A percentile compares a stretch with the other conserved stretches of the same genome.
Conservation (phyloP, 495 filamentous ascomycete genomes). For the Neurospora intermedia region DNA sequence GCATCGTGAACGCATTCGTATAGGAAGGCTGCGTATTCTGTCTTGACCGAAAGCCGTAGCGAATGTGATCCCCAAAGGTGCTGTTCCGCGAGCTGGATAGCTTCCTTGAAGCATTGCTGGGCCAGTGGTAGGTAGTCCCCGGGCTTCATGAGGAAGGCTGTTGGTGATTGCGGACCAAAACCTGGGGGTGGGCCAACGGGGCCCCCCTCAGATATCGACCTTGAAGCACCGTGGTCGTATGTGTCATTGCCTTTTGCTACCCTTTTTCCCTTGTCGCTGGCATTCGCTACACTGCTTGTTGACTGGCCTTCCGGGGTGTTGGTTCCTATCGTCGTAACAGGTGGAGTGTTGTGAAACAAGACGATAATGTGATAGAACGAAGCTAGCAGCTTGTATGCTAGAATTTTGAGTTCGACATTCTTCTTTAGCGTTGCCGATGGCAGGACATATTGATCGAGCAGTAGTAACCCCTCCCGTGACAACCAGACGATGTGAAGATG, state of each 20-base stretch:
- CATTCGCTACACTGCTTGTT: constrained; percentile 10
- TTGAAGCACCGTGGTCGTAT: constrained; percentile 1
- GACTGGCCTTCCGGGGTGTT: constrained; percentile 18
- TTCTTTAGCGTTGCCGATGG: constrained; percentile 51
- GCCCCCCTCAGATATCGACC: constrained; percentile 26
- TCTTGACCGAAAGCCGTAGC: constrained; percentile 77
- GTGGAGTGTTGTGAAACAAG: constrained; percentile 72
- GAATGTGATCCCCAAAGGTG: constrained; percentile 82
- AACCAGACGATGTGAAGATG: constrained; percentile 96
- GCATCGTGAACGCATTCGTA: constrained; percentile 87
- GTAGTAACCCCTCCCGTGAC: constrained; percentile 76
- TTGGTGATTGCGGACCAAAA: constrained; percentile 40
- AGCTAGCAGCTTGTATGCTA: constrained; percentile 83
- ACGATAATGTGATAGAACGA: constrained; percentile 96
- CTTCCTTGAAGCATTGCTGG: constrained; percentile 69
- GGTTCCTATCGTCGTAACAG: constrained; percentile 30
- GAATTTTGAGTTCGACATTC: constrained; percentile 68
- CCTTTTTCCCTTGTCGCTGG: constrained; percentile 36
- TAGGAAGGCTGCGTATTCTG: constrained; percentile 89
- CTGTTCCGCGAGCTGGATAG: constrained; percentile 58
- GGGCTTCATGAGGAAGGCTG: constrained; percentile 64
- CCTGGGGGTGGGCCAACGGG: constrained; percentile 40
- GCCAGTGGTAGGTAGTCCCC: constrained; percentile 77
- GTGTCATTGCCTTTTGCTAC: constrained; percentile 26
- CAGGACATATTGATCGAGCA: constrained; percentile 77